Evolutionary conservation across 208 protist genomes (phyloP), one percentile per base, ranked within the genome.

Genomic region (Lotmaria passim): DNA sequence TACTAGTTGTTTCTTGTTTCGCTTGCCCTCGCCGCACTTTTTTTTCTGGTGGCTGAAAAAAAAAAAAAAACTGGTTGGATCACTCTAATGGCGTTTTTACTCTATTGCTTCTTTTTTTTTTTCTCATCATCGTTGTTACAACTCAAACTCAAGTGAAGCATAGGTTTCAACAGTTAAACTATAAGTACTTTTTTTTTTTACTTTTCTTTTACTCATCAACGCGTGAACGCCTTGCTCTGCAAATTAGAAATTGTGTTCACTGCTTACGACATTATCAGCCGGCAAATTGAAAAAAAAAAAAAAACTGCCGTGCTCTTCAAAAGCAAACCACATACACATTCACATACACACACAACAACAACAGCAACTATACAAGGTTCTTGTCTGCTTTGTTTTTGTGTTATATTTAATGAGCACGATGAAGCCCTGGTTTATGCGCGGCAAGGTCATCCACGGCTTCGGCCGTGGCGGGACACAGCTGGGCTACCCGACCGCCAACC

Each of bases 401-500:
- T 44, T 7, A 5, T 28, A 41, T 14, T 0, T 30, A 50, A 30
- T 46, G 36, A 46, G 4, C 41, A n/a, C n/a, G 21, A 72, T 82
- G 65, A 70, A 73, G 52, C 78, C 86, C 5, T 90, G 89, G 76
- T 75, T 73, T 33, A 47, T 97, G 43, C 79, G 86, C 39, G 94
- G 94, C 17, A 70, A 66, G 44, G 94, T 98, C 4, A 81, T 93
- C 12, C 90, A 93, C 38, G 94, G 94, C 31, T 82, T 90, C 57
- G 89, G 90, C 53, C 86, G 94, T 21, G 94, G 94, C 24, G 89
- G 90, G 6, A 89, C 87, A 24, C 76, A 93, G 59, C 80, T 98
- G 2, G 94, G 94, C n/a, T 93, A 87, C 61, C 94, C 94, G 14
- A 98, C 94, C 3, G 94, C 88, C 12, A 95, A 95, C 67, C 44